Evolutionary conservation across 179 eudicot genomes (phyloP), one percentile per base, ranked within the genome.

Genomic region (Gypsophila paniculata): DNA sequence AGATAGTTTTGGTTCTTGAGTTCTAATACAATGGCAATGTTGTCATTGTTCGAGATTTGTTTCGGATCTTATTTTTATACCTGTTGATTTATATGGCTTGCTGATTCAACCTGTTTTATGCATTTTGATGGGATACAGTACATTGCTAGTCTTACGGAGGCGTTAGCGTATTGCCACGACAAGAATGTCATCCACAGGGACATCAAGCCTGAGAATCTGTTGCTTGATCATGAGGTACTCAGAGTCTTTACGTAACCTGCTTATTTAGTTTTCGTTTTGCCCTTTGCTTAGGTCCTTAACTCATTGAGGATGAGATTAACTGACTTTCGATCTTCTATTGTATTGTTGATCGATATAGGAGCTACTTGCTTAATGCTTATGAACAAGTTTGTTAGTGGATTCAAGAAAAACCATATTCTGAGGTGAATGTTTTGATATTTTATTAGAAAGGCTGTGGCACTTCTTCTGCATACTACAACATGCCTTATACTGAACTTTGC

Each of bases 171-270:
- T 29, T 88, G 96, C 71, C 93, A 90, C 64, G 79, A 78, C 74
- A 88, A 85, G 77, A 78, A 89, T 75, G 97, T 89, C 69, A 87
- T 91, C 74, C 97, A 91, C 76, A 86, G 95, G 76, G 97, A 91
- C 78, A 91, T 89, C 78, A 89, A 91, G 85, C 93, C 96, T 9
- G 96, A 91, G 81, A 91, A 91, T 71, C 80, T 89, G 78, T 74
- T 91, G 76, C 87, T 91, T 22, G 97, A 89, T 80, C 93, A 87
- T 36, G 87, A 87, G 97, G 97, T 91, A 82, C 38, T 70, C 26
- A 42, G 0, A 42, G 46, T 42, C 8, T 9, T 2, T 42, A 42
- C 8, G 46, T 42, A 6, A 42, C 46, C 46, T 65, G 65, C 18
- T 55, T 21, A 23, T 12, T 42, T 68, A 14, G 29, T 12, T 65